phyloP scores from a whole-genome alignment of 208 protist species.

The Wallacemonas sp. region DNA sequence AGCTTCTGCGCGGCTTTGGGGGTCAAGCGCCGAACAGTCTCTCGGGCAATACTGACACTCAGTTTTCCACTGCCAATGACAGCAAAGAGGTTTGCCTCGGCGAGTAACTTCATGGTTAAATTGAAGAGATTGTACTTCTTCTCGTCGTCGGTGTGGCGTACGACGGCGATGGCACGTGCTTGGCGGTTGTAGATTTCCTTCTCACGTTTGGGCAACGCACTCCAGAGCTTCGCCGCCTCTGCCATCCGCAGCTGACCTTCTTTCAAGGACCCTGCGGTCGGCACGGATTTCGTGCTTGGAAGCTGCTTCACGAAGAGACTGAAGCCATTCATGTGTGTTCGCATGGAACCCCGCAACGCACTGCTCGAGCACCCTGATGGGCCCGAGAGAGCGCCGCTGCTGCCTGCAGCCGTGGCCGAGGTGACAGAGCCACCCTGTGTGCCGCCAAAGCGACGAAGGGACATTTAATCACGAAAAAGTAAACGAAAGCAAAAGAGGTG shows the following conservation, averaged over 20 bases:
- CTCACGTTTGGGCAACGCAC: constrained; percentile 18
- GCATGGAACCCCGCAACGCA: constrained; percentile 14
- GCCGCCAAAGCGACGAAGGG: background rate
- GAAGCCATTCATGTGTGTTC: constrained; percentile 62
- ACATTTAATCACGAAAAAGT: too few relatives aligned
- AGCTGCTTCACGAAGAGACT: constrained; percentile 50
- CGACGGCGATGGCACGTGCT: constrained; percentile 29
- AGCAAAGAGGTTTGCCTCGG: constrained; percentile 31
- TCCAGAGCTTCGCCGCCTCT: constrained; percentile 47
- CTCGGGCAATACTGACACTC: constrained; percentile 42
- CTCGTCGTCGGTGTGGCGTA: constrained; percentile 24
- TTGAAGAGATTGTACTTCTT: constrained; percentile 72
- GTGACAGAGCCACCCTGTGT: too few relatives aligned
- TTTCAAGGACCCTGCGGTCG: constrained; percentile 32
- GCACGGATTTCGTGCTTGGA: constrained; percentile 30
- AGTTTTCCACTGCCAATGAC: constrained; percentile 50
- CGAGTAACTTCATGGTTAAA: constrained; percentile 61
- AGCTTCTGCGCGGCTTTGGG: constrained; percentile 27
- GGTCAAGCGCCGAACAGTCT: constrained; percentile 50
- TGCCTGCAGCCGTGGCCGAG: too few relatives aligned
- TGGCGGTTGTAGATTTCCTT: constrained; percentile 44
- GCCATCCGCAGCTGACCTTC: constrained; percentile 41
- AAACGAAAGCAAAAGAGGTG: too few relatives aligned
- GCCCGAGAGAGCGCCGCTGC: too few relatives aligned
- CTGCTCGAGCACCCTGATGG: background rate